phyloP scores from a whole-genome alignment of 345 rosid genomes.

The Citrus sp. region DNA sequence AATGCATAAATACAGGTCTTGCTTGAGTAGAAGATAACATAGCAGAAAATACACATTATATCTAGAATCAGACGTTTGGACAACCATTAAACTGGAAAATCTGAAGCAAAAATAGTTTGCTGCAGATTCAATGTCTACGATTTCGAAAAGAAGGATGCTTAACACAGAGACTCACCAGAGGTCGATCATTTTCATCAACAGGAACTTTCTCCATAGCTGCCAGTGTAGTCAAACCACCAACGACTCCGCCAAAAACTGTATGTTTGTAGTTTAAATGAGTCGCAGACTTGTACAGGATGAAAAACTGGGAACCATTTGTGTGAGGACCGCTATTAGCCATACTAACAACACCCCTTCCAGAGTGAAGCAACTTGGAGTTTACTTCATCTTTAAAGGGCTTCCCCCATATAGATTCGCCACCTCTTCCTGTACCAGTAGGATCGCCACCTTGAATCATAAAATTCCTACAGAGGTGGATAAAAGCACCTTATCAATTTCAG shows the following conservation, averaged over 20 bases:
- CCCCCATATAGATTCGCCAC: slow-evolving; percentile 97
- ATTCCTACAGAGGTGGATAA: slow-evolving; percentile 44
- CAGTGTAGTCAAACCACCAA: slow-evolving; percentile 82
- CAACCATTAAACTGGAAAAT: neutral
- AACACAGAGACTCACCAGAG: slow-evolving; percentile 54
- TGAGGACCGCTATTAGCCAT: slow-evolving; percentile 99
- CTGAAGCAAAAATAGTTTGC: neutral
- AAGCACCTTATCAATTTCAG: neutral
- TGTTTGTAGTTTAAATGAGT: slow-evolving; percentile 89
- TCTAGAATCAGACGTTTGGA: neutral
- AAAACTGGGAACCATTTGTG: slow-evolving; percentile 96
- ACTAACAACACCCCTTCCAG: slow-evolving; percentile 93
- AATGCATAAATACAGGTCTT: neutral
- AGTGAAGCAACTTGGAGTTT: slow-evolving; percentile 85
- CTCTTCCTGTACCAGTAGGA: slow-evolving; percentile 88
- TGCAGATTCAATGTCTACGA: neutral
- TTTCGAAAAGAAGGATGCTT: neutral
- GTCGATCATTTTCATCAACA: slow-evolving; percentile 76
- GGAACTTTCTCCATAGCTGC: slow-evolving; percentile 91
- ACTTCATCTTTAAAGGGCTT: slow-evolving; percentile 91
- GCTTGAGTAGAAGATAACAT: neutral
- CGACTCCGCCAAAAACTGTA: slow-evolving; percentile 91
- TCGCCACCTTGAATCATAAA: slow-evolving; percentile 99
- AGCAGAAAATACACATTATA: neutral
- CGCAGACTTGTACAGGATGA: slow-evolving; percentile 97